Base-by-base conservation (phyloP, 2,329 filamentous ascomycete genomes). In the Chaetoscypha palmicola region DNA sequence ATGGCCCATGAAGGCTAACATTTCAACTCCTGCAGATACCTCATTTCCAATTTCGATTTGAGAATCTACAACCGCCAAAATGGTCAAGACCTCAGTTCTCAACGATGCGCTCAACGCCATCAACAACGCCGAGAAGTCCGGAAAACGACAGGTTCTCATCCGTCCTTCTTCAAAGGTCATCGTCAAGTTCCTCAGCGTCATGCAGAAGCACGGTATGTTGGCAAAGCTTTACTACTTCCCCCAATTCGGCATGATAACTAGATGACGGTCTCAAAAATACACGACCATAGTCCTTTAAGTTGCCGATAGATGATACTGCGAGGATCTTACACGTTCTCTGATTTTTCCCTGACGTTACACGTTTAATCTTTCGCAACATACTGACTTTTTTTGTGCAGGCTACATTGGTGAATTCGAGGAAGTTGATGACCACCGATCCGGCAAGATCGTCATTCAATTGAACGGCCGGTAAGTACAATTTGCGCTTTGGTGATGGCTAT, bases 111-210 rank as follows among this genome's bases (percentile, higher is more conserved):
- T 96, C 66, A 95, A 95, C 72, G 79, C 82, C 78, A 97, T 98
- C 85, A 98, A 98, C 89, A 98, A 98, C 74, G 92, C 92, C 79
- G 94, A 98, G 83, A 97, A 98, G 86, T 79, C 86, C 64, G 92
- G 84, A 77, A 97, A 97, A 86, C 90, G 92, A 68, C 92, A 98
- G 78, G 92, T 97, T 68, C 68, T 98, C 71, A 96, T 98, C 80
- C 83, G 90, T 66, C 92, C 94, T 63, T 86, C 81, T 71, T 97
- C 92, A 73, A 98, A 98, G 86, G 92, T 98, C 79, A 98, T 98
- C 66, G 76, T 94, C 79, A 97, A 97, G 82, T 98, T 97, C 83
- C 79, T 98, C 68, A 79, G 79, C 68, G 91, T 97, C 71, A 98
- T 98, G 92, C 92, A 98, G 79, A 88, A 86, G 73, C 92, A 98